These are phyloP conservation scores for Mucor racemosus DNA, from an alignment of 371 early-diverging fungal species.

Conservation along the genomic window DNA sequence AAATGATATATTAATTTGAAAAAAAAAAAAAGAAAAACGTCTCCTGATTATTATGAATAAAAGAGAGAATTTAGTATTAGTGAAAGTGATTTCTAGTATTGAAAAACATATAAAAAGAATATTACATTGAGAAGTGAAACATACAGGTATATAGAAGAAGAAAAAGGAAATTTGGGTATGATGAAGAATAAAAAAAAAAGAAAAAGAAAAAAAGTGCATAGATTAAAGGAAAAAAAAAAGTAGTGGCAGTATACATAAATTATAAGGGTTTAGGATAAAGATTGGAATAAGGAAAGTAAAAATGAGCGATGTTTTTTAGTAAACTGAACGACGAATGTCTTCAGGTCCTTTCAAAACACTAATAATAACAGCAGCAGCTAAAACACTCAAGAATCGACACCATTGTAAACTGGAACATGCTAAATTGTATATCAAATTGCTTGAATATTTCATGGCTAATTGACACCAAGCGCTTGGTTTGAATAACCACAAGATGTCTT, in stretches of 20 bases:
- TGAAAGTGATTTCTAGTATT: not conserved
- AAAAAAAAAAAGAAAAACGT: not conserved
- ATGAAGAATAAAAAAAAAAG: no score
- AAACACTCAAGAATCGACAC: slow-evolving; percentile 62
- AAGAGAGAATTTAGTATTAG: not conserved
- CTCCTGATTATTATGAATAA: not conserved
- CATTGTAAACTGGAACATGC: slow-evolving; percentile 51
- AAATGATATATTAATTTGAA: not conserved
- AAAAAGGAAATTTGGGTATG: slow-evolving; percentile 1
- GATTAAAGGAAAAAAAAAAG: slow-evolving; percentile 7
- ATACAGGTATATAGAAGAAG: not conserved
- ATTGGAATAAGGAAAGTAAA: slow-evolving; percentile 3
- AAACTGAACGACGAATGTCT: slow-evolving; percentile 22
- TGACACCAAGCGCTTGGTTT: slow-evolving; percentile 23
- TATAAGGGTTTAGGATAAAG: slow-evolving; percentile 4
- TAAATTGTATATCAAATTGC: slow-evolving; percentile 8
- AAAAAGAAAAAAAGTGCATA: no score
- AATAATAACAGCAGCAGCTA: slow-evolving; percentile 58
- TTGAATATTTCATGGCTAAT: slow-evolving; percentile 13
- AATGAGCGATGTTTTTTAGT: not conserved
- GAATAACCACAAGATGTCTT: not conserved
- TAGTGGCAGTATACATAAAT: slow-evolving; percentile 15
- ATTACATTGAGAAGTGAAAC: slow-evolving; percentile 1
- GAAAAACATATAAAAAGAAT: not conserved
- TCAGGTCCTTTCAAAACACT: slow-evolving; percentile 67